A percentile compares a stretch with the other conserved stretches of the same genome.
Evolutionary conservation across 768 basidiomycete genomes (phyloP).

Genomic region (Podaxis rugospora): DNA sequence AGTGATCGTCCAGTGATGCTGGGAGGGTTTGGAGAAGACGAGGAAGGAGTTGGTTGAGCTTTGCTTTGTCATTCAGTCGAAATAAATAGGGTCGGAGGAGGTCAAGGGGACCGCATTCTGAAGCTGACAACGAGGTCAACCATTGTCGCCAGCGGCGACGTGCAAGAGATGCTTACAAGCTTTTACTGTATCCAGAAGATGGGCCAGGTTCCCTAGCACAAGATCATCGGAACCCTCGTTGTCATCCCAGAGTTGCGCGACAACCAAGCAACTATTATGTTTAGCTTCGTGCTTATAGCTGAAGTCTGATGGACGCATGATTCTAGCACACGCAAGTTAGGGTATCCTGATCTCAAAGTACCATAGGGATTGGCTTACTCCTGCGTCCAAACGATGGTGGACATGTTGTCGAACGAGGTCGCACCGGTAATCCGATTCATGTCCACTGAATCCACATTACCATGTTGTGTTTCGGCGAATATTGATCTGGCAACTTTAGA

Average conservation of each 20-base stretch:
- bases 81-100: slow-evolving; percentile 49
- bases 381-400: slow-evolving; percentile 63
- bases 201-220: slow-evolving; percentile 22
- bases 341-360: background rate
- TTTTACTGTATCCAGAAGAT: slow-evolving; percentile 24
- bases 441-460: slow-evolving; percentile 36
- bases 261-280: slow-evolving; percentile 48
- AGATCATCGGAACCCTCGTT: slow-evolving; percentile 26
- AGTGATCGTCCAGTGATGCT: slow-evolving; percentile 27
- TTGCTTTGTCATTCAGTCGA: slow-evolving; percentile 16
- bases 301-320: slow-evolving; percentile 63
- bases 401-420: slow-evolving; percentile 50
- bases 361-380: slow-evolving; percentile 46
- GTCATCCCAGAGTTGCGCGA: slow-evolving; percentile 53
- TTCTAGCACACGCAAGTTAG: slow-evolving; percentile 31
- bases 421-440: slow-evolving; percentile 60
- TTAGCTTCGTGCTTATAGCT: slow-evolving; percentile 80
- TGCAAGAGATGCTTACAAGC: slow-evolving; percentile 23
- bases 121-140: slow-evolving; percentile 20
- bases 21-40: slow-evolving; percentile 44
- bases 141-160: background rate
- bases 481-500: slow-evolving; percentile 46
- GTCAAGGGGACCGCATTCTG: slow-evolving; percentile 43
- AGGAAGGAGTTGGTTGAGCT: slow-evolving; percentile 32
- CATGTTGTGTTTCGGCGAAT: slow-evolving; percentile 45